phyloP scores from a whole-genome alignment of 208 protist species.

The Crithidia acanthocephali region DNA sequence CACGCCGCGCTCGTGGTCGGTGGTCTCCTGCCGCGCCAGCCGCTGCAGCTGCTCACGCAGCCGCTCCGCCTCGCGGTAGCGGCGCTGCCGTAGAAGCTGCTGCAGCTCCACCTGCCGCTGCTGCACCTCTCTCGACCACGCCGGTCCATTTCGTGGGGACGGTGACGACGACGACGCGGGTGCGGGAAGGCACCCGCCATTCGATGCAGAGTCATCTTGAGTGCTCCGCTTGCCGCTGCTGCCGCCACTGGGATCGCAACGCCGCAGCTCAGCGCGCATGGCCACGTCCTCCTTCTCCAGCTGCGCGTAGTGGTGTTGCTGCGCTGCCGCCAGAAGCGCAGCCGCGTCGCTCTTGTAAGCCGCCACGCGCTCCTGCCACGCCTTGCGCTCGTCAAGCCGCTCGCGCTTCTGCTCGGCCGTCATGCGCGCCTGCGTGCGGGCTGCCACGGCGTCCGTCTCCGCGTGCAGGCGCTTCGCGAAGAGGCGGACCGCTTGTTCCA shows the following conservation, averaged over 20 bases:
- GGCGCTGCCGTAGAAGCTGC: slow-evolving; percentile 36
- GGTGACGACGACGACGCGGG: neutral
- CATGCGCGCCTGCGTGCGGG: slow-evolving; percentile 29
- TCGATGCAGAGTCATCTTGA: too few relatives aligned
- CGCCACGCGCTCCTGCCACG: slow-evolving; percentile 42
- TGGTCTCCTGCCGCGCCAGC: slow-evolving; percentile 35
- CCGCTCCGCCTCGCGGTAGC: slow-evolving; percentile 49
- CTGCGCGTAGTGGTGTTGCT: slow-evolving; percentile 40
- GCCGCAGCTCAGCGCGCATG: slow-evolving; percentile 1
- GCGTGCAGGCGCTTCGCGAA: slow-evolving; percentile 44
- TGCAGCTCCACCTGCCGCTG: slow-evolving; percentile 38
- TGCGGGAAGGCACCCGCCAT: neutral
- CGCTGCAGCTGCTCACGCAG: slow-evolving; percentile 32
- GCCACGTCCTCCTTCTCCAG: slow-evolving; percentile 33
- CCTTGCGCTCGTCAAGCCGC: slow-evolving; percentile 40
- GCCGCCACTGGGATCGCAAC: neutral
- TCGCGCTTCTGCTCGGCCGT: slow-evolving; percentile 40
- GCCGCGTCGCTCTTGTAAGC: slow-evolving; percentile 46
- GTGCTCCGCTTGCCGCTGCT: neutral
- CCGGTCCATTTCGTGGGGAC: neutral
- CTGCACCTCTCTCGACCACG: slow-evolving; percentile 24
- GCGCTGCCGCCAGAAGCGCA: slow-evolving; percentile 26
- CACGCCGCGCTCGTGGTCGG: slow-evolving; percentile 26
- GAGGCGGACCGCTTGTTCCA: slow-evolving; percentile 48
- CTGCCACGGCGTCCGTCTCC: slow-evolving; percentile 33